Evolutionary conservation across 495 filamentous ascomycete species (phyloP).

Genomic region (Alectoria sarmentosa): DNA sequence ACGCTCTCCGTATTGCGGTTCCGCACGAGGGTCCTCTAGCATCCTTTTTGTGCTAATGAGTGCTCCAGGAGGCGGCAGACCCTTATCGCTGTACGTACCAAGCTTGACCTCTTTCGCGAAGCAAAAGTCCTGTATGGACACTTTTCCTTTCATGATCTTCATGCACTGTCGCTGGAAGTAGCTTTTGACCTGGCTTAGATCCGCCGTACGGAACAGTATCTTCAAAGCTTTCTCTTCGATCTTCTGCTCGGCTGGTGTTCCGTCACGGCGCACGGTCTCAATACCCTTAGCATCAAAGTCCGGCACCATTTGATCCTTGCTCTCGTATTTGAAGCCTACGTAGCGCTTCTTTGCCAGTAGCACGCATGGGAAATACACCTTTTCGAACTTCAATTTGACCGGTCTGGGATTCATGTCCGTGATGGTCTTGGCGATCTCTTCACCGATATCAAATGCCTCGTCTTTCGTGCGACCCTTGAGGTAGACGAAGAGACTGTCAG

Average conservation of each 20-base stretch:
- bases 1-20: conserved; percentile 93
- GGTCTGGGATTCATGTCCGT: conserved; percentile 88
- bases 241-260: conserved; percentile 91
- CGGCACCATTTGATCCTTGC: conserved; percentile 64
- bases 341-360: conserved; percentile 96
- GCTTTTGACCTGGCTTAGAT: conserved; percentile 80
- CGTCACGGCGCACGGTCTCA: conserved; percentile 91
- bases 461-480: conserved; percentile 79
- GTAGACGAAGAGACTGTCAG: conserved; percentile 91
- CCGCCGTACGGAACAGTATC: conserved; percentile 80
- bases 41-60: conserved; percentile 79
- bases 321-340: conserved; percentile 95
- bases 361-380: conserved; percentile 92
- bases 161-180: conserved; percentile 88
- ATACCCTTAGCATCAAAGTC: conserved; percentile 98
- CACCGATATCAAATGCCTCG: conserved; percentile 85
- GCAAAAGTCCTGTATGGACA: conserved; percentile 93
- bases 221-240: conserved; percentile 93
- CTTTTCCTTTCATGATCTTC: conserved; percentile 84
- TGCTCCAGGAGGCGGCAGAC: conserved; percentile 75
- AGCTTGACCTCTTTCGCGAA: conserved; percentile 89
- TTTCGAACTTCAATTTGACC: conserved; percentile 96
- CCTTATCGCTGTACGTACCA: conserved; percentile 79
- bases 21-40: conserved; percentile 73
- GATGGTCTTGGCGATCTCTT: conserved; percentile 84